These are phyloP conservation scores for Colletotrichum shisoi DNA, from an alignment of 2,329 filamentous ascomycete species.

Conservation along the genomic window DNA sequence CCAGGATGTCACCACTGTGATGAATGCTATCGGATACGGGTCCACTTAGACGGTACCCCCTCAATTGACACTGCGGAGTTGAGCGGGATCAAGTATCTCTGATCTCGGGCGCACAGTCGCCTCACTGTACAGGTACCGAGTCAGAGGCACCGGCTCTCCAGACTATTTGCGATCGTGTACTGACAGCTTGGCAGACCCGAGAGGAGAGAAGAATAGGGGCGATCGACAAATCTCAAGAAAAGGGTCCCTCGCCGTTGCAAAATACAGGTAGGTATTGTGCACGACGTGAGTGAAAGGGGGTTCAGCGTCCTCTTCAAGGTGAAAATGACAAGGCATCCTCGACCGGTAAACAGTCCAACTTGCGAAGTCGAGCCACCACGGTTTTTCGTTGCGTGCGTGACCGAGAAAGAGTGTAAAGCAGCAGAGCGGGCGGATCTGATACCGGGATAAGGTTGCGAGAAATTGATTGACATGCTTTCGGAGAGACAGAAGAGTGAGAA, in stretches of 20 bases:
- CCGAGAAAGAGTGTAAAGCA: not conserved
- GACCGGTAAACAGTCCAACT: not conserved
- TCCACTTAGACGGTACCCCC: not conserved
- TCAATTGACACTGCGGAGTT: not conserved
- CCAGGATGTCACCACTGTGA: constrained; percentile 14
- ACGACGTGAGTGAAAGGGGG: not conserved
- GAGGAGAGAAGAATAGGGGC: constrained; percentile 5
- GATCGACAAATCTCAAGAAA: constrained; percentile 22
- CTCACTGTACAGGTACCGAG: constrained; percentile 20
- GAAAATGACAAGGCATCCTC: not conserved
- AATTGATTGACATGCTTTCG: not conserved
- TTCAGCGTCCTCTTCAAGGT: not conserved
- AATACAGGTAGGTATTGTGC: not conserved
- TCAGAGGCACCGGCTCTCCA: constrained; percentile 22
- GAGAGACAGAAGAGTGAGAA: not conserved
- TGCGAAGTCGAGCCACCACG: not conserved
- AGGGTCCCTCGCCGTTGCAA: constrained; percentile 9
- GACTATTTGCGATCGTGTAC: constrained; percentile 24
- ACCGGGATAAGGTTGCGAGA: constrained; percentile 29
- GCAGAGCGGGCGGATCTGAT: not conserved
- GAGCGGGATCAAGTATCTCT: constrained; percentile 3
- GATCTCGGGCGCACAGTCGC: constrained; percentile 10
- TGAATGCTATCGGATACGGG: constrained; percentile 22
- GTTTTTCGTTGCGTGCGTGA: constrained; percentile 3
- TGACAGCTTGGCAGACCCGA: constrained; percentile 37